These are phyloP conservation scores for Arxiozyma slooffiae DNA, from an alignment of 1,139 yeast genomes.

Conservation along the genomic window DNA sequence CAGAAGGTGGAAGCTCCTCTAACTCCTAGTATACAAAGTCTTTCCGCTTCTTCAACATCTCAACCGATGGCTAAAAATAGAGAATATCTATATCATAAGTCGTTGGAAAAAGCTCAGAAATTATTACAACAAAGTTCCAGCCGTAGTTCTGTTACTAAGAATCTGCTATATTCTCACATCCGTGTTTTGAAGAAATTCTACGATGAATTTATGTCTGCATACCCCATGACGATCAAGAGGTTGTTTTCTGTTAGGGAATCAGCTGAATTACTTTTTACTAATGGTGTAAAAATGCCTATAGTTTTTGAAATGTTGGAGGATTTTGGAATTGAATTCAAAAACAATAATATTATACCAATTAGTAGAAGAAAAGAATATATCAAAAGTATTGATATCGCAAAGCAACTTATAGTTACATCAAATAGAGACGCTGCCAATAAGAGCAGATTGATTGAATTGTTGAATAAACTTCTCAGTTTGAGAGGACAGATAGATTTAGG, in stretches of 20 bases:
- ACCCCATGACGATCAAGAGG: not conserved
- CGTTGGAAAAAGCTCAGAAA: conserved; percentile 19
- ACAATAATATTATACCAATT: conserved; percentile 10
- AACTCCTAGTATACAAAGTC: not conserved
- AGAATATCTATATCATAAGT: conserved; percentile 15
- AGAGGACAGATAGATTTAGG: conserved; percentile 22
- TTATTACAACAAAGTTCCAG: conserved; percentile 16
- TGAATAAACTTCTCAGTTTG: conserved; percentile 15
- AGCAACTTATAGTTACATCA: conserved; percentile 16
- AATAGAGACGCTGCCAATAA: conserved; percentile 15
- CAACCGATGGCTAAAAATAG: conserved; percentile 1
- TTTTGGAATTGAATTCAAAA: conserved; percentile 18
- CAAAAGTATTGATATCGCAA: conserved; percentile 22
- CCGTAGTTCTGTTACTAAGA: conserved; percentile 17
- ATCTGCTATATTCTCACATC: conserved; percentile 13
- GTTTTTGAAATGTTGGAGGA: conserved; percentile 23
- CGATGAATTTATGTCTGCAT: conserved; percentile 7
- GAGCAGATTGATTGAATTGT: conserved; percentile 12
- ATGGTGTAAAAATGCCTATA: conserved; percentile 29
- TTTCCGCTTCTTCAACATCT: not conserved
- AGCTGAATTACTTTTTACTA: conserved; percentile 17
- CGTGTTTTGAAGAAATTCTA: conserved; percentile 12
- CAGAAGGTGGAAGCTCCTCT: not conserved
- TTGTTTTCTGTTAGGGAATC: conserved; percentile 16
- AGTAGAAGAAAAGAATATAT: conserved; percentile 22